These are phyloP conservation scores for Malus hybrid DNA, from an alignment of 331 rosid genomes.

Conservation along the genomic window DNA sequence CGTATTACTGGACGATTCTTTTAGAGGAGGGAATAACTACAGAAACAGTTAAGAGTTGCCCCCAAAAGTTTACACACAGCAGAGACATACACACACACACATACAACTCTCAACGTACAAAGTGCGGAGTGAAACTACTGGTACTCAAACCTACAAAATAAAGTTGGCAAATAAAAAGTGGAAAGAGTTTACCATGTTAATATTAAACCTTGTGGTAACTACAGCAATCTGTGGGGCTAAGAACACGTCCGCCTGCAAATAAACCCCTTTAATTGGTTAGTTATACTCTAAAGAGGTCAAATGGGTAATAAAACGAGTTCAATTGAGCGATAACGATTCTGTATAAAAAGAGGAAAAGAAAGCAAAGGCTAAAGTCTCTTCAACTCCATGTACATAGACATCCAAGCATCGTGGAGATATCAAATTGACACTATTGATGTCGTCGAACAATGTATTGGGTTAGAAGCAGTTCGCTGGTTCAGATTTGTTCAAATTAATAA, in stretches of 20 bases:
- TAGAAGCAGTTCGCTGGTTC: background rate
- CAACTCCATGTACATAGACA: background rate
- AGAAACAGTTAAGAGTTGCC: background rate
- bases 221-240: slow-evolving; percentile 31
- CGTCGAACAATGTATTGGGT: background rate
- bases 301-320: no score
- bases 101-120: no score
- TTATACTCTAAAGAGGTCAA: background rate
- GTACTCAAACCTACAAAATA: background rate
- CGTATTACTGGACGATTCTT: background rate
- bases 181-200: slow-evolving; percentile 26
- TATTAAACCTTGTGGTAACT: slow-evolving; percentile 13
- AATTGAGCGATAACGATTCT: no score
- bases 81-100: no score
- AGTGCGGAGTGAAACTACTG: no score
- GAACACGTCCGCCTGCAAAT: slow-evolving; percentile 37
- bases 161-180: background rate
- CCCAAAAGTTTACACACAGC: background rate
- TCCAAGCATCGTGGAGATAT: background rate
- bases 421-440: background rate
- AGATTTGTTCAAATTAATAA: background rate
- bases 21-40: background rate
- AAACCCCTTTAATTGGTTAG: background rate
- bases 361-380: no score
- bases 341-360: no score